Evolutionary conservation across 2,329 filamentous ascomycete genomes (phyloP).

Genomic region (Cercospora sesami): DNA sequence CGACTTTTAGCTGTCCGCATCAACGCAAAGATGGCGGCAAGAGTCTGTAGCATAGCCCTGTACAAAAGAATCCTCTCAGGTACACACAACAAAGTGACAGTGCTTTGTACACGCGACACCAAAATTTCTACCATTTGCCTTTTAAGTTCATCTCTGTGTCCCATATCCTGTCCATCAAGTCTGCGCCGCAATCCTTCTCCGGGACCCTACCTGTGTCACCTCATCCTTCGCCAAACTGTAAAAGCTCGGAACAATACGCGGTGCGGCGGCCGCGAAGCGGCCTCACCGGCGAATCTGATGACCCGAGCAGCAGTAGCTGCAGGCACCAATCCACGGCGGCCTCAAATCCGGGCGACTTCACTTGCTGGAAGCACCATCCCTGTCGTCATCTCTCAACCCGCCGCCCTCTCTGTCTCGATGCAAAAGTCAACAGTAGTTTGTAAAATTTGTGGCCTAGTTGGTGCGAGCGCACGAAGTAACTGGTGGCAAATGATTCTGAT

Average conservation of each 20-base stretch:
- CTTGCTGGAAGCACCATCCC: conserved; percentile 1
- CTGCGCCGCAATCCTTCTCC: background rate
- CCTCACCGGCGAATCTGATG: conserved; percentile 7
- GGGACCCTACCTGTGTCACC: background rate
- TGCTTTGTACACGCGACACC: background rate
- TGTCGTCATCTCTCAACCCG: background rate
- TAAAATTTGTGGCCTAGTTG: background rate
- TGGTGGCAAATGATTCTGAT: too few species aligned
- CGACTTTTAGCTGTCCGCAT: conserved; percentile 23
- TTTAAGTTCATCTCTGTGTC: background rate
- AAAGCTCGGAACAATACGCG: background rate
- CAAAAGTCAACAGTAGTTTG: background rate
- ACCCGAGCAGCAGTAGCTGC: conserved; percentile 1
- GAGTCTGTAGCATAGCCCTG: background rate
- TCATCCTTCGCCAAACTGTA: conserved; percentile 4
- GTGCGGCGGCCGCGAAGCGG: background rate
- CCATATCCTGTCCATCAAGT: background rate
- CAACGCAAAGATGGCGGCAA: background rate
- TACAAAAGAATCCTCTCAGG: background rate
- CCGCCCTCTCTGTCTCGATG: background rate
- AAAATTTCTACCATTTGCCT: background rate
- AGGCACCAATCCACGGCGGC: conserved; percentile 10
- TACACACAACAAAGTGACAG: background rate
- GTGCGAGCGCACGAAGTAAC: background rate
- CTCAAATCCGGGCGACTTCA: conserved; percentile 11